Evolutionary conservation across 1,139 yeast species (phyloP), one percentile per base, ranked within the genome.

Genomic region (Pneumocystis jirovecii): DNA sequence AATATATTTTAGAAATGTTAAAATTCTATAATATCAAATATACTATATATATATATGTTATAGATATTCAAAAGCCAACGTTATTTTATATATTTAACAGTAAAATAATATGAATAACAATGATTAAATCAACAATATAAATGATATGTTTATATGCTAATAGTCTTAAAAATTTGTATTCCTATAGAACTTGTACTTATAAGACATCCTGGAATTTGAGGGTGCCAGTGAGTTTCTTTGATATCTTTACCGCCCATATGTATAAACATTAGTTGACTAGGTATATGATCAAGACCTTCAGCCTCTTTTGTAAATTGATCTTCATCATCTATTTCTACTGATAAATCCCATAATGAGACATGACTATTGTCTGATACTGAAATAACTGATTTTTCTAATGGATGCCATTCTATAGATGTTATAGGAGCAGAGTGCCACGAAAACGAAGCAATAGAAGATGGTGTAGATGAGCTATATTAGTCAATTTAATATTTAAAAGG

Each of bases 211-310:
- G 98, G 98, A 69, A 95, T 89, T 78, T 95, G 98, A 73, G 80
- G 84, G 76, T 93, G 97, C 97, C 98, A 93, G 77, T 96, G 89
- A 61, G 91, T 96, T 75, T 93, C 99, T 79, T 93, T 93, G 65
- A 93, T 97, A 73, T 91, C 95, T 72, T 86, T 85, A 79, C 95
- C 98, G 2, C 68, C 68, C 97, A 97, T 93, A 75, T 93, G 99
- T 63, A 93, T 96, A 79, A 93, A 93, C 74, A 93, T 80, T 72
- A 95, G 81, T 76, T 93, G 99, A 35, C 97, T 95, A 45, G 99
- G 99, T 70, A 93, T 89, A 72, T 88, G 95, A 70, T 85, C 86
- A 71, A 93, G 80, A 71, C 89, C 97, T 72, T 85, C 85, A 50
- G 83, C 79, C 73, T 86, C 90, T 19, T 77, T 77, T 77, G 89